These are phyloP conservation scores for Boletales sp. DNA, from an alignment of 768 basidiomycete species.

Conservation along the genomic window DNA sequence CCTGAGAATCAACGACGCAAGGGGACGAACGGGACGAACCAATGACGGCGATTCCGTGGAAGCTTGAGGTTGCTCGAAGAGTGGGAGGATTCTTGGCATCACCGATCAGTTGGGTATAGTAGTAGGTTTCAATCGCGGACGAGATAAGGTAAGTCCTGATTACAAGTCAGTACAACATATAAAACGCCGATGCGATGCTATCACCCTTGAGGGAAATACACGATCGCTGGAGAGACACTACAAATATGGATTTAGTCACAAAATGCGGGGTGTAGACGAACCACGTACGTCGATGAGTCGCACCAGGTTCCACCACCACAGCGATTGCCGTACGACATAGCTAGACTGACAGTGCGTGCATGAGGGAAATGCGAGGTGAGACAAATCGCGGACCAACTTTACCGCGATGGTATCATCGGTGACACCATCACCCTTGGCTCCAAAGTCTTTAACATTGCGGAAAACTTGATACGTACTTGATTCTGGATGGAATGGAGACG, in stretches of 20 bases:
- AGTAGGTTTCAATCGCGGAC: constrained; percentile 61
- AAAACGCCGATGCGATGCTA: not conserved
- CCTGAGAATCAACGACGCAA: not conserved
- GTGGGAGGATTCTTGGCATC: constrained; percentile 72
- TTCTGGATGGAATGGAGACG: constrained; percentile 57
- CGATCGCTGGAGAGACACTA: constrained; percentile 54
- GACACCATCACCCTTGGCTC: constrained; percentile 58
- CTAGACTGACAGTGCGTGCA: constrained; percentile 39
- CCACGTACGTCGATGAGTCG: constrained; percentile 50
- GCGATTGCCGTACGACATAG: constrained; percentile 58
- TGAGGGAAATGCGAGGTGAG: not conserved
- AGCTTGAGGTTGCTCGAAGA: constrained; percentile 55
- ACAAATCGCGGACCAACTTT: constrained; percentile 40
- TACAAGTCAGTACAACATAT: not conserved
- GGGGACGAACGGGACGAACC: constrained; percentile 36
- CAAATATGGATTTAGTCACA: not conserved
- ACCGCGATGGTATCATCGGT: constrained; percentile 75
- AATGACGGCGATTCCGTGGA: constrained; percentile 73
- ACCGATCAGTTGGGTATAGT: constrained; percentile 76
- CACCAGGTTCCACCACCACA: constrained; percentile 52
- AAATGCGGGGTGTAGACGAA: not conserved
- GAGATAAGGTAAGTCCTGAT: constrained; percentile 65
- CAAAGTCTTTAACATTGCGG: constrained; percentile 66
- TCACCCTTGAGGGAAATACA: constrained; percentile 73
- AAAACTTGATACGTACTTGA: constrained; percentile 59